Base-by-base conservation (phyloP, 2,329 filamentous ascomycete genomes). In the Grosmannia serpens region DNA sequence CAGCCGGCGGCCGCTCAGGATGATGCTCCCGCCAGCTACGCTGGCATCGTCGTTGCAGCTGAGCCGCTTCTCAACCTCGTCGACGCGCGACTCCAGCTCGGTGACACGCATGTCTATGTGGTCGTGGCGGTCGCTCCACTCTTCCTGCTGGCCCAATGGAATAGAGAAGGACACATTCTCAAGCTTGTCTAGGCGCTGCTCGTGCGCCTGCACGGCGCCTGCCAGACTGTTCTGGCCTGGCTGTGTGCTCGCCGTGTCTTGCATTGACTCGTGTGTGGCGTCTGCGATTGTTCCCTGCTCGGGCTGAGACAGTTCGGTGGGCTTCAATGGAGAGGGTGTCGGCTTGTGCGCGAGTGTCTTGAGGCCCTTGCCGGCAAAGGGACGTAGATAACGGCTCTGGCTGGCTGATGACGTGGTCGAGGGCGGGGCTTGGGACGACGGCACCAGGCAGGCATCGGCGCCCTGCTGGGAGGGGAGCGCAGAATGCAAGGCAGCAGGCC, bases 151-250 rank as follows among this genome's bases (percentile, higher is more conserved):
- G n/a, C 79, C 78, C 22, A 78, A 76, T 17, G 53, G 15, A 50
- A 81, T 77, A 27, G 83, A 82, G 65, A 90, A 88, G 0, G 86
- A 90, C 1, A 80, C 75, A 55, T 79, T 88, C 70, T 92, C 88
- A 7, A 91, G 75, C 58, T 76, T 74, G 54, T 88, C 85, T 15
- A 92, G 69, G 1, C 88, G 83, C 56, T 80, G 76, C 44, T 83
- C 82, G 60, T 90, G 81, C 22, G 79, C 77, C 59, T 79, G 74
- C 60, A 86, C 76, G n/a, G 76, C 75, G 50, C 79, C 75, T 4
- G 76, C 73, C 9, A 83, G 63, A 52, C 76, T 73, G 59, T 73
- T 72, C 56, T 81, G 31, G 7, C 47, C 31, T 8, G 27, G 27
- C n/a, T 44, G 35, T 15, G 35, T 49, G 26, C 9, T 31, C 24